Conservation (phyloP, 305 asterid species). For the Fraxinus platypoda region DNA sequence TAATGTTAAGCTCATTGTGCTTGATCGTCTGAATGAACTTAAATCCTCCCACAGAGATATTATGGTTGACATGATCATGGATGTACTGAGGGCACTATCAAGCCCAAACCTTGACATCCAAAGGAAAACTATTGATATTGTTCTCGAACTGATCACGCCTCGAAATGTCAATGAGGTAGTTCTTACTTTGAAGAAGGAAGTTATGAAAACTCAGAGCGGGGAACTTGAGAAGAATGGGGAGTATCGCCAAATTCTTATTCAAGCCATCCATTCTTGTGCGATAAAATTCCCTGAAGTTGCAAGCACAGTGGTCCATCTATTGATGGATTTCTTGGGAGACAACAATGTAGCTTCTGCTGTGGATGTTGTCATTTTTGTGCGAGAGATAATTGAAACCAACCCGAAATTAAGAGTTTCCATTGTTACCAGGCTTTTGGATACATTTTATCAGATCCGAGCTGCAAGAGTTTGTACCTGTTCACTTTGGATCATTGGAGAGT, state of each 20-base stretch:
- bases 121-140: slow-evolving; percentile 88
- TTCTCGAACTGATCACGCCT: slow-evolving; percentile 82
- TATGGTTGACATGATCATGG: slow-evolving; percentile 93
- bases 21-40: slow-evolving; percentile 89
- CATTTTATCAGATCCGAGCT: slow-evolving; percentile 92
- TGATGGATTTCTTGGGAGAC: slow-evolving; percentile 99
- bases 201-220: slow-evolving; percentile 82
- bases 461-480: slow-evolving; percentile 78
- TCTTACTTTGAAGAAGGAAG: slow-evolving; percentile 91
- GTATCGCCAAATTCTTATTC: slow-evolving; percentile 56
- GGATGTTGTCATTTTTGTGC: slow-evolving; percentile 84
- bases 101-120: slow-evolving; percentile 91
- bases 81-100: slow-evolving; percentile 88
- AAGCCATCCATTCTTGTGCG: slow-evolving; percentile 92
- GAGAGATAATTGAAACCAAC: slow-evolving; percentile 92
- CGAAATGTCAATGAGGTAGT: slow-evolving; percentile 89
- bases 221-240: slow-evolving; percentile 57
- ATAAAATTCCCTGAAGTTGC: slow-evolving; percentile 96
- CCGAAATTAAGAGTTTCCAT: slow-evolving; percentile 88
- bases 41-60: slow-evolving; percentile 76
- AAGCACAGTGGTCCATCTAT: slow-evolving; percentile 89
- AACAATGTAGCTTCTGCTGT: slow-evolving; percentile 91
- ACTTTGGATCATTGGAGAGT: slow-evolving; percentile 81
- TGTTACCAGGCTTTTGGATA: slow-evolving; percentile 76
- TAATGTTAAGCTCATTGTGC: slow-evolving; percentile 89